Evolutionary conservation across 2,329 filamentous ascomycete species (phyloP).

Genomic region (Huntiella moniliformis): DNA sequence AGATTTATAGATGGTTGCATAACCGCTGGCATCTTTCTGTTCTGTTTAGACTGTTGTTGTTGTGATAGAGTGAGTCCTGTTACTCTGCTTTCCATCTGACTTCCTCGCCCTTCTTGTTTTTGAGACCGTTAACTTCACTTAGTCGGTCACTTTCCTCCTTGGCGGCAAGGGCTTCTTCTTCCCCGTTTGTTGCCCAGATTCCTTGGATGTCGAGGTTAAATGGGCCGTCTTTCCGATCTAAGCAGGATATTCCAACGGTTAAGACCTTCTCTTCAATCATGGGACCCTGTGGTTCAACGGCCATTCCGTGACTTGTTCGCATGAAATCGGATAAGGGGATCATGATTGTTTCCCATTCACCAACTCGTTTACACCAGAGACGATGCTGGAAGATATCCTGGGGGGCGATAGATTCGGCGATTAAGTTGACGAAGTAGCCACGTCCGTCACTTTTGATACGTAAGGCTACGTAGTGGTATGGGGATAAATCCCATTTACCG

Average conservation of each 20-base stretch:
- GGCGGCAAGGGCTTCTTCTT: constrained; percentile 3
- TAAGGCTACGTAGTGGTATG: constrained; percentile 71
- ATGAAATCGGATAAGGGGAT: constrained; percentile 89
- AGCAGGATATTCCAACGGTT: constrained; percentile 72
- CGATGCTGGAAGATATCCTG: constrained; percentile 95
- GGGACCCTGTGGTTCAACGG: constrained; percentile 83
- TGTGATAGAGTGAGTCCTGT: background rate
- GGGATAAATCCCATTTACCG: constrained; percentile 73
- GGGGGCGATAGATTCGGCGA: constrained; percentile 82
- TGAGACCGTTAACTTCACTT: constrained; percentile 6
- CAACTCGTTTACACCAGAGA: constrained; percentile 57
- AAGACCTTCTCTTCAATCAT: constrained; percentile 71
- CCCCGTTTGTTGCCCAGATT: constrained; percentile 75
- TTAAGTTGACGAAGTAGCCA: constrained; percentile 86
- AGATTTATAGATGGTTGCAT: background rate
- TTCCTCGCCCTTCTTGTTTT: constrained; percentile 10
- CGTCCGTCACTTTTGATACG: constrained; percentile 80
- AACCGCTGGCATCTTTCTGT: background rate
- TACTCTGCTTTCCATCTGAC: constrained; percentile 11
- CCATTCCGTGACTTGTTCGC: constrained; percentile 77
- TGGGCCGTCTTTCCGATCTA: constrained; percentile 71
- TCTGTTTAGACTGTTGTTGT: constrained; percentile 5
- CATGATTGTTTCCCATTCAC: constrained; percentile 88
- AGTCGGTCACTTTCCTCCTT: no score
- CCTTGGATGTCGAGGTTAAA: constrained; percentile 74